Conservation (phyloP, 2,329 filamentous ascomycete species). For the Triangularia setosa region DNA sequence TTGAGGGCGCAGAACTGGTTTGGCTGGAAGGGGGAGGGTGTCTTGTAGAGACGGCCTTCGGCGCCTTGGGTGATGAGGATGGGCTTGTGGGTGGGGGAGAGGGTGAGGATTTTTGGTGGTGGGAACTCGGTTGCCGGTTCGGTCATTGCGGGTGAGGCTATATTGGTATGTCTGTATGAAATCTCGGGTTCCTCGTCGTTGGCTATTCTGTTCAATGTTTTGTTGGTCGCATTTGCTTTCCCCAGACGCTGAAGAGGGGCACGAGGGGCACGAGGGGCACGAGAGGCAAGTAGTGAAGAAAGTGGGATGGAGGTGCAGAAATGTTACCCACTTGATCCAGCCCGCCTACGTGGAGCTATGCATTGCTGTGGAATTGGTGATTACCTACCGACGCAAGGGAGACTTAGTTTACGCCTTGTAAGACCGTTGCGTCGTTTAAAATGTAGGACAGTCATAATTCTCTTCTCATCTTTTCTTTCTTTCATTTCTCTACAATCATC, state of each 20-base stretch:
- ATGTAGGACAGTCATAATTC: too few species aligned
- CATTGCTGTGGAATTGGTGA: background rate
- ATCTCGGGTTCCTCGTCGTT: background rate
- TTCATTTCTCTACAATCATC: background rate
- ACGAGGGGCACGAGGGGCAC: too few species aligned
- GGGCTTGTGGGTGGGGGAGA: constrained; percentile 57
- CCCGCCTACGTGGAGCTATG: background rate
- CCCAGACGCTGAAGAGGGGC: background rate
- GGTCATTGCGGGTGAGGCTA: background rate
- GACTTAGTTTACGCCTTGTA: background rate
- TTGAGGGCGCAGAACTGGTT: constrained; percentile 74
- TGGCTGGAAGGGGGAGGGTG: constrained; percentile 65
- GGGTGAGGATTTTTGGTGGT: constrained; percentile 52
- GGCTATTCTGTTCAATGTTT: background rate
- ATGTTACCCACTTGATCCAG: background rate
- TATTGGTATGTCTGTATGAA: too few species aligned
- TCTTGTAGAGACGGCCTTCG: constrained; percentile 90
- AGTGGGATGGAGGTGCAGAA: background rate
- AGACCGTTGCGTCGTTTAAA: background rate
- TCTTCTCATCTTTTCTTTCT: background rate
- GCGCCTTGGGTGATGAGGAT: constrained; percentile 85
- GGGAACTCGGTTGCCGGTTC: constrained; percentile 44
- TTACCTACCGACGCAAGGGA: background rate
- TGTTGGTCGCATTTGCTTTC: background rate
- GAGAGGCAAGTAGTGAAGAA: background rate